Base-by-base conservation (phyloP, 441 rosid species). In the Eruca vesicaria region DNA sequence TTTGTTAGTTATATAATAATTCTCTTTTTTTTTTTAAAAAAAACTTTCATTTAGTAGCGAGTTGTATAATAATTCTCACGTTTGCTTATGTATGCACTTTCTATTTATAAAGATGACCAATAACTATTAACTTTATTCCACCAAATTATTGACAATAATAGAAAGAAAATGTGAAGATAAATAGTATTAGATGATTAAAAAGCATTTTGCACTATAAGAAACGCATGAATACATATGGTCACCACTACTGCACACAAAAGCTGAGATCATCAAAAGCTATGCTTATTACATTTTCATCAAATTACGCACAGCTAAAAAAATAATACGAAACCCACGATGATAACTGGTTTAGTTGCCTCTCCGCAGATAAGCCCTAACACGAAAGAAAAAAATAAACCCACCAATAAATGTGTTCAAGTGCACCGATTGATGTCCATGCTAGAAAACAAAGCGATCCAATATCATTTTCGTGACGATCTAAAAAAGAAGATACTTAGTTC, bases 401-500 rank as follows among this genome's bases (percentile, higher is more conserved):
- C 35, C 63, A 18, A 62, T 52, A 50, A 62, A 19, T 62, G 36
- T 32, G 55, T 56, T 66, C 65, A 69, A 18, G 59, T 63, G 79
- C 71, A 69, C 41, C 41, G 20, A 32, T 21, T 20, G 61, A 63
- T 76, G 6, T 69, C 48, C 26, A 28, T 29, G 58, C 59, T 62
- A 53, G 33, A 53, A 60, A 67, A 62, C 38, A 48, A 66, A 29
- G 1, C 31, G 56, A 23, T 60, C 56, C 32, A 62, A 62, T 7
- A 43, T 77, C 69, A 77, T 20, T 18, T 66, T 66, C 33, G 11
- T 50, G 75, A 32, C 2, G 88, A 87, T 33, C 92, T 85, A 31
- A 78, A 75, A 78, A 88, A 81, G 89, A 85, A 90, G 68, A 92
- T 79, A 73, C 97, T 90, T 33, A 92, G 82, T 72, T 92, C 94